Evolutionary conservation across 805 yeast species (phyloP).

Genomic region (Kuraishia cidri): DNA sequence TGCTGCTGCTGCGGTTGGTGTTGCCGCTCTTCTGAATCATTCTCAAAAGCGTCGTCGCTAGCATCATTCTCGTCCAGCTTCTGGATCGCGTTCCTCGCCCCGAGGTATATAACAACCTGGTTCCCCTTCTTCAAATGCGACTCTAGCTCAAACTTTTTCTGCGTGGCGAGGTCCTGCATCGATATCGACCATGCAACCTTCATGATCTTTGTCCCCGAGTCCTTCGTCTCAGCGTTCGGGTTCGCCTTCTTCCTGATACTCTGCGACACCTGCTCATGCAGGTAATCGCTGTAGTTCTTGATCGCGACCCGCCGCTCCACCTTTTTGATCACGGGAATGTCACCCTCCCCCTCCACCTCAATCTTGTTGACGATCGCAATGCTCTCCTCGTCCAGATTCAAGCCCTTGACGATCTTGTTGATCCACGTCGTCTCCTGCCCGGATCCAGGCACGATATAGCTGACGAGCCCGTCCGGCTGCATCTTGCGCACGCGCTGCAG

Average conservation of each 20-base stretch:
- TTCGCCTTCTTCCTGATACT: neutral
- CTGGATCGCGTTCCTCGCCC: slow-evolving; percentile 22
- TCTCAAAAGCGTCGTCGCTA: too few relatives aligned
- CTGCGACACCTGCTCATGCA: slow-evolving; percentile 5
- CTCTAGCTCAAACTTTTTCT: slow-evolving; percentile 41
- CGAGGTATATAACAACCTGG: slow-evolving; percentile 30
- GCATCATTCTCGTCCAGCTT: slow-evolving; percentile 13
- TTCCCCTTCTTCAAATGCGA: slow-evolving; percentile 33
- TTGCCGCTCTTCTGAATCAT: too few relatives aligned
- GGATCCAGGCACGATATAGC: neutral
- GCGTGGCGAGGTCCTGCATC: slow-evolving; percentile 40
- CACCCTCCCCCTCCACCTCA: slow-evolving; percentile 5
- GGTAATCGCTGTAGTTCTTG: slow-evolving; percentile 16
- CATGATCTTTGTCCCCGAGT: slow-evolving; percentile 31
- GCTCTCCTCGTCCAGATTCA: slow-evolving; percentile 16
- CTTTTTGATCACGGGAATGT: slow-evolving; percentile 13
- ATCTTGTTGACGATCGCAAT: slow-evolving; percentile 10
- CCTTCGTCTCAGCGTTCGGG: slow-evolving; percentile 6
- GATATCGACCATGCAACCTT: slow-evolving; percentile 50
- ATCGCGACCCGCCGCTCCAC: slow-evolving; percentile 14
- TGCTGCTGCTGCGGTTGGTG: too few relatives aligned
- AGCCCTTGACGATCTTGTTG: slow-evolving; percentile 5
- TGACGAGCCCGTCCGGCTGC: neutral
- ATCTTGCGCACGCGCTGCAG: slow-evolving; percentile 7
- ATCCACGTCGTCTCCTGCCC: neutral